Percentiles rank a stretch among this genome's conserved stretches.
These are phyloP conservation scores for Kwoniella sp. DNA, from an alignment of 768 basidiomycete genomes.

Conservation along the genomic window DNA sequence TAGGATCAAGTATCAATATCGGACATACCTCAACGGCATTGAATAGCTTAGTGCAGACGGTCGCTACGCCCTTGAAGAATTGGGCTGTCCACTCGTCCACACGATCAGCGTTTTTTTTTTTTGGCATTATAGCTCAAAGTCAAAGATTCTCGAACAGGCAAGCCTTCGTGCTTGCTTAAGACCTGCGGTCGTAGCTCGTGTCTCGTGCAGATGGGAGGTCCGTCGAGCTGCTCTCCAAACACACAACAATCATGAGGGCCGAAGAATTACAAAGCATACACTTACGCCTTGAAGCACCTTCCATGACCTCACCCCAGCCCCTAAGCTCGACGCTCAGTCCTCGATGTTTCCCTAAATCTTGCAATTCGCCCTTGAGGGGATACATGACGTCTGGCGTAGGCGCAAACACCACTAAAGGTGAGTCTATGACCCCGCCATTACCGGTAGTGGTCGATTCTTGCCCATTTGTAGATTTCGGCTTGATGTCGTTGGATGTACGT, in stretches of 20 bases:
- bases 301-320: slow-evolving; percentile 89
- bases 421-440: slow-evolving; percentile 16
- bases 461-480: slow-evolving; percentile 2
- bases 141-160: too few species aligned
- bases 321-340: slow-evolving; percentile 92
- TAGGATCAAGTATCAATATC: not conserved
- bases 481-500: slow-evolving; percentile 51
- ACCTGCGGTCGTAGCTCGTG: too few species aligned
- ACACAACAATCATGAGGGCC: too few species aligned
- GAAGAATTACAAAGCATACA: slow-evolving; percentile 15
- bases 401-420: slow-evolving; percentile 65
- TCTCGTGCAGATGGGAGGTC: too few species aligned
- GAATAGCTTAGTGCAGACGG: slow-evolving; percentile 92
- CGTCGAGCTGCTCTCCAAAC: too few species aligned
- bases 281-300: slow-evolving; percentile 72
- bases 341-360: slow-evolving; percentile 70
- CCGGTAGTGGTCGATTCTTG: not conserved
- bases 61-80: slow-evolving; percentile 94
- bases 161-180: too few species aligned
- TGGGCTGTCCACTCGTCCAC: too few species aligned
- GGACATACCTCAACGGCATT: slow-evolving; percentile 76
- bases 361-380: slow-evolving; percentile 77
- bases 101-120: too few species aligned
- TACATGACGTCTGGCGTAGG: slow-evolving; percentile 85
- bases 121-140: too few species aligned